Percentiles rank a stretch among this genome's conserved stretches.
Evolutionary conservation across 495 filamentous ascomycete species (phyloP).

Genomic region (Aspergillus cavernicola): DNA sequence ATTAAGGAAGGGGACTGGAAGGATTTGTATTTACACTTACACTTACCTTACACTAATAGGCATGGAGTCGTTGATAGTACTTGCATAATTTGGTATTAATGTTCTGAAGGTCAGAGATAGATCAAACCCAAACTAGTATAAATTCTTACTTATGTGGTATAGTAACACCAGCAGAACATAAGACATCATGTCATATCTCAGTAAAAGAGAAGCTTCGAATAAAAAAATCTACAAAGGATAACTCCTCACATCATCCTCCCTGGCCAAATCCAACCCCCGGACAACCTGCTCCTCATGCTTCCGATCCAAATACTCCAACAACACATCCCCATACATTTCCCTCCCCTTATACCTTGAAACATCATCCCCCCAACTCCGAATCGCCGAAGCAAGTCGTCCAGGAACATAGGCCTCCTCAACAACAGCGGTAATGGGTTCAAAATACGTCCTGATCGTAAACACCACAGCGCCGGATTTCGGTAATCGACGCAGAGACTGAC

Average conservation of each 20-base stretch:
- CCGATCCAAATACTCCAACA: slow-evolving; percentile 78
- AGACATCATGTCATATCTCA: no score
- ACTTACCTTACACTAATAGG: no score
- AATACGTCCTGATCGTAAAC: slow-evolving; percentile 79
- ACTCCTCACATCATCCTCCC: slow-evolving; percentile 54
- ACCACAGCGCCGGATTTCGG: slow-evolving; percentile 72
- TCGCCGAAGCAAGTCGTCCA: slow-evolving; percentile 64
- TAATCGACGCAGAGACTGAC: slow-evolving; percentile 71
- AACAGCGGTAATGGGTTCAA: slow-evolving; percentile 64
- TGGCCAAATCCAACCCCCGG: slow-evolving; percentile 56
- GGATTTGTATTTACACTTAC: no score
- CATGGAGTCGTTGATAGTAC: no score
- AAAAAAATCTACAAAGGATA: slow-evolving; percentile 44
- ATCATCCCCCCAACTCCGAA: slow-evolving; percentile 85
- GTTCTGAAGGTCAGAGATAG: no score
- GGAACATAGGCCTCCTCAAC: slow-evolving; percentile 67
- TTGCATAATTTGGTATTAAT: no score
- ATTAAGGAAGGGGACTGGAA: no score
- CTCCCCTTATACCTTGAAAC: slow-evolving; percentile 80
- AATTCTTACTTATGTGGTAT: no score
- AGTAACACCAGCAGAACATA: no score
- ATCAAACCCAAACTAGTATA: no score
- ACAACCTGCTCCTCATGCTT: slow-evolving; percentile 75
- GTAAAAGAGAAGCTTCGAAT: no score
- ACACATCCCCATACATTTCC: slow-evolving; percentile 71